Evolutionary conservation across 768 basidiomycete genomes (phyloP), one percentile per base, ranked within the genome.

Genomic region (Hypholoma sublateritium): DNA sequence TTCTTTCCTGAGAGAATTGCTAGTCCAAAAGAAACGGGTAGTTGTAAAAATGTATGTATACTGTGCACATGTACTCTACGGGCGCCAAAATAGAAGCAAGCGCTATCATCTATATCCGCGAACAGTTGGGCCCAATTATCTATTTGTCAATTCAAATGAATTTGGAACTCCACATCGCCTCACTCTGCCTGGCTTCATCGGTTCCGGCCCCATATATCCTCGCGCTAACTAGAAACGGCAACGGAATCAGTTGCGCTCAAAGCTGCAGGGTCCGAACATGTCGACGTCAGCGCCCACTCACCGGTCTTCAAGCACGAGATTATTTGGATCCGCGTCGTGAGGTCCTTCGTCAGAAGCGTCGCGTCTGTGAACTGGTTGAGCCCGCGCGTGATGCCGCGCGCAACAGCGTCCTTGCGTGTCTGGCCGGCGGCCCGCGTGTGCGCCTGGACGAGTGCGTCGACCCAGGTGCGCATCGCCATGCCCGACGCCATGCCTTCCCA

Each of bases 391-490:
- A 83, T 79, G 12, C 82, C 81, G 47, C 72, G 77, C 22, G 77
- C 80, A 50, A 81, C 71, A 36, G 63, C 64, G 34, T 76, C 77
- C 65, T 75, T 81, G 59, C 71, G 72, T 17, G 62, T 64, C 35
- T 64, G 70, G 43, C 63, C 55, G 39, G 62, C 58, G 46, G 68
- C 70, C 59, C 66, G 71, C n/a, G 59, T 66, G 58, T 80, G 73
- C 9, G 74, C 78, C 32, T 76, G 74, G 7, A 74, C 69, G n/a
- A 84, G 69, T 1, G 69, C 64, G 50, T 84, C 80, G 4, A 75
- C 74, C 82, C 81, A 83, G 9, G 80, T 82, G 35, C 79, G 74
- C 75, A 82, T 79, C 39, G 81, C 76, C 80, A 82, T 81, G 25
- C 73, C 80, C 5, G 79, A 79, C 3, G 81, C 77, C 79, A 82